A percentile compares a stretch with the other conserved stretches of the same genome.
These are phyloP conservation scores for Westerdykella sp. DNA, from an alignment of 2,329 filamentous ascomycete species.

Conservation along the genomic window DNA sequence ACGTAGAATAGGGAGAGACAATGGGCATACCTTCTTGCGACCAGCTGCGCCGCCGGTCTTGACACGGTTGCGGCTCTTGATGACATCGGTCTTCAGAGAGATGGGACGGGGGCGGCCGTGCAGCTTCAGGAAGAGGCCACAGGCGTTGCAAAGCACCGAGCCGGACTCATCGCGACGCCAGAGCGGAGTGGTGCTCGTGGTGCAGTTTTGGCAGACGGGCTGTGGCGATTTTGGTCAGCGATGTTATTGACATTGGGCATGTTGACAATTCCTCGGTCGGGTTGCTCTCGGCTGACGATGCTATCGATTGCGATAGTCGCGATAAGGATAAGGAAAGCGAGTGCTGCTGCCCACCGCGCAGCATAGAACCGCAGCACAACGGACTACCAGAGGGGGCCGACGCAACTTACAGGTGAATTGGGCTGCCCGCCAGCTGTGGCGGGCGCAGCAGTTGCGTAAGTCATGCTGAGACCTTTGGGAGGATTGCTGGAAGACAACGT, in stretches of 20 bases:
- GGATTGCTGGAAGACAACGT: constrained; percentile 27
- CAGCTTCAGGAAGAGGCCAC: constrained; percentile 93
- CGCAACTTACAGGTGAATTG: constrained; percentile 50
- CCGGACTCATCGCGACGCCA: constrained; percentile 97
- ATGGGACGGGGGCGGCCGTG: constrained; percentile 90
- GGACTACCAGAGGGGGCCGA: constrained; percentile 5
- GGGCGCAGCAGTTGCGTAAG: constrained; percentile 58
- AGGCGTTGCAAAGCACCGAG: constrained; percentile 95
- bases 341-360: constrained; percentile 5
- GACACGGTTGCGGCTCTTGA: constrained; percentile 97
- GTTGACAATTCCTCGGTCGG: constrained; percentile 3
- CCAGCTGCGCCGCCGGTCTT: constrained; percentile 77
- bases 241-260: no score
- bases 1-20: neutral
- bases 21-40: constrained; percentile 67
- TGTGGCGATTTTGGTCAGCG: constrained; percentile 53
- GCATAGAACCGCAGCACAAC: constrained; percentile 37
- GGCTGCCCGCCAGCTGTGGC: constrained; percentile 60
- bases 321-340: constrained; percentile 42
- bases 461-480: constrained; percentile 50
- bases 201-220: constrained; percentile 95
- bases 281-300: constrained; percentile 15
- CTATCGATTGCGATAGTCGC: constrained; percentile 35
- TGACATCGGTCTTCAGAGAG: constrained; percentile 96
- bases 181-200: constrained; percentile 88